phyloP scores from a whole-genome alignment of 495 filamentous ascomycete genomes.

The Xylaria intraflava region DNA sequence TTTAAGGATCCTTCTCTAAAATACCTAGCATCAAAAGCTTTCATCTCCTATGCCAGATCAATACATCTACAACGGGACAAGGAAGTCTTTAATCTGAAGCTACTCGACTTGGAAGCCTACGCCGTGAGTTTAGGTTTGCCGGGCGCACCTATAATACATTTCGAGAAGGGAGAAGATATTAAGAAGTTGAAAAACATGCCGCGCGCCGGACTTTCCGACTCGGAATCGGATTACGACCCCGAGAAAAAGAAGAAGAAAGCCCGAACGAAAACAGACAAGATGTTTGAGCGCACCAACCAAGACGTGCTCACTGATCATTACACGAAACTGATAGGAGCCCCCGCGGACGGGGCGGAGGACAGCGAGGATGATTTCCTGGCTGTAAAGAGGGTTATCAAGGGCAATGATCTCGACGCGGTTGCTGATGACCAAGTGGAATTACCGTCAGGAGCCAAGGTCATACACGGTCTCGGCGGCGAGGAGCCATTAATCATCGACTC shows the following conservation, averaged over 20 bases:
- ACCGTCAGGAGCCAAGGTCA: conserved; percentile 41
- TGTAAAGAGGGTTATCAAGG: conserved; percentile 74
- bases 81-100: conserved; percentile 75
- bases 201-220: conserved; percentile 51
- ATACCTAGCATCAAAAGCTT: conserved; percentile 93
- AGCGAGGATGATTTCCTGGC: conserved; percentile 75
- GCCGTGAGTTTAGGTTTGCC: conserved; percentile 81
- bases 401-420: conserved; percentile 38
- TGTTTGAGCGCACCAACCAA: conserved; percentile 93
- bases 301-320: conserved; percentile 92
- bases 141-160: conserved; percentile 84
- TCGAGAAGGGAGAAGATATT: conserved; percentile 76
- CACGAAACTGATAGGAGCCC: conserved; percentile 70
- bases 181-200: conserved; percentile 85
- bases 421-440: conserved; percentile 21
- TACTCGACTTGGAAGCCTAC: conserved; percentile 76
- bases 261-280: conserved; percentile 88
- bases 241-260: conserved; percentile 59
- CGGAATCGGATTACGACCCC: conserved; percentile 35
- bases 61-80: conserved; percentile 88
- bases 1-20: conserved; percentile 94
- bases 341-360: conserved; percentile 39
- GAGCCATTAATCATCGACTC: conserved; percentile 78
- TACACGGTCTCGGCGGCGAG: conserved; percentile 45
- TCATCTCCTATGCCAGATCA: conserved; percentile 77